A percentile compares a stretch with the other conserved stretches of the same genome.
Conservation (phyloP, 2,329 filamentous ascomycete species). For the Cyphellophora attinorum region DNA sequence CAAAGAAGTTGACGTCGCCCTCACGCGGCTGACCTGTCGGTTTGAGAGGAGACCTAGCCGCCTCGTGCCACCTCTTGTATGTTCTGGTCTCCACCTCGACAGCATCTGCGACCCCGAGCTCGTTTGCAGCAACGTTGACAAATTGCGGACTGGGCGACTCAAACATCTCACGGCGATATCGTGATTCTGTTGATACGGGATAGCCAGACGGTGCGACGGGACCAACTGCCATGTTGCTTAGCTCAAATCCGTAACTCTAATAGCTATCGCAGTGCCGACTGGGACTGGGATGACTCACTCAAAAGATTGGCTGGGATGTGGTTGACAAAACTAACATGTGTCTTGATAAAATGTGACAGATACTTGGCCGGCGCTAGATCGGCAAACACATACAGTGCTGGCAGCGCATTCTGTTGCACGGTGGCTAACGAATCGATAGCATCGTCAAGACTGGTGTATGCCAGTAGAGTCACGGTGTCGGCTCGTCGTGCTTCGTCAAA, state of each 20-base stretch:
- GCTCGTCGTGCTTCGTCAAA: conserved; percentile 32
- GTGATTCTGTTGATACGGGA: conserved; percentile 10
- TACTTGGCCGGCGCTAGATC: conserved; percentile 45
- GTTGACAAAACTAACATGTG: conserved; percentile 45
- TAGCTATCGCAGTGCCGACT: no score
- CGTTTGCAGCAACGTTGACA: no score
- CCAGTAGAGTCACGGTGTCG: conserved; percentile 36
- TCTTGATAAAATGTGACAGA: conserved; percentile 45
- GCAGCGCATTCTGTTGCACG: conserved; percentile 29
- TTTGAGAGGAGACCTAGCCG: conserved; percentile 1
- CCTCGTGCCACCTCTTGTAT: background rate
- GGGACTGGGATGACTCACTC: no score
- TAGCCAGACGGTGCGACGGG: conserved; percentile 6
- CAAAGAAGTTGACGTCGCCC: conserved; percentile 6
- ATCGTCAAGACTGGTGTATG: conserved; percentile 43
- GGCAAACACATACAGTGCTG: conserved; percentile 46
- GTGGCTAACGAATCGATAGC: conserved; percentile 46
- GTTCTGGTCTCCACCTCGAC: background rate
- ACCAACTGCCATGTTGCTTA: no score
- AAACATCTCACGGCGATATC: conserved; percentile 37
- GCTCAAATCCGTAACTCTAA: no score
- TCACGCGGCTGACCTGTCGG: conserved; percentile 3
- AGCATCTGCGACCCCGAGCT: no score
- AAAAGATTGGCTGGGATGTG: conserved; percentile 46
- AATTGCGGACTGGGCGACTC: conserved; percentile 35